Conservation (phyloP, 2,329 filamentous ascomycete genomes). For the Paecilomyces fulvus region DNA sequence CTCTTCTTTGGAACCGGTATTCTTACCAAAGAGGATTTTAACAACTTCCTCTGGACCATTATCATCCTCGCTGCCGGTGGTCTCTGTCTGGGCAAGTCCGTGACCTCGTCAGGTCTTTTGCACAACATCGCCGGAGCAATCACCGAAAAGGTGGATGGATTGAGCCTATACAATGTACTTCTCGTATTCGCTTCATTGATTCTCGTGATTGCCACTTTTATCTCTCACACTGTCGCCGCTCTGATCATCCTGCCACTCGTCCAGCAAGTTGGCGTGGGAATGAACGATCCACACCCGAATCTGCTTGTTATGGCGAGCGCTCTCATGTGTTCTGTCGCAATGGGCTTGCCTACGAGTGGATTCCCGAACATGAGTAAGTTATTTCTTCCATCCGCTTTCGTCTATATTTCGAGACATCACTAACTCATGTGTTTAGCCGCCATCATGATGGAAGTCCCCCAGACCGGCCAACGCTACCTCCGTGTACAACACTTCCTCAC, state of each 20-base stretch:
- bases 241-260: slow-evolving; percentile 91
- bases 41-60: slow-evolving; percentile 99
- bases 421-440: slow-evolving; percentile 52
- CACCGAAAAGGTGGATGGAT: slow-evolving; percentile 61
- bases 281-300: slow-evolving; percentile 89
- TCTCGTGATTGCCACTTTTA: slow-evolving; percentile 90
- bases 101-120: slow-evolving; percentile 84
- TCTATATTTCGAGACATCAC: background rate
- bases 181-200: slow-evolving; percentile 80
- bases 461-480: slow-evolving; percentile 84
- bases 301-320: slow-evolving; percentile 90
- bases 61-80: slow-evolving; percentile 96
- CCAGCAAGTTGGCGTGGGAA: slow-evolving; percentile 69
- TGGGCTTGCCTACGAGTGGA: slow-evolving; percentile 90
- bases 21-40: slow-evolving; percentile 97
- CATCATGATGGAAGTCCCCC: slow-evolving; percentile 97
- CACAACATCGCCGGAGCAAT: slow-evolving; percentile 79
- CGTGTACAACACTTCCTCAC: slow-evolving; percentile 91
- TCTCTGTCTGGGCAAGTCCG: slow-evolving; percentile 83
- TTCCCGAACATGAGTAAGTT: slow-evolving; percentile 99
- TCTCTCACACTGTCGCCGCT: slow-evolving; percentile 93
- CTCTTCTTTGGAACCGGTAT: slow-evolving; percentile 96
- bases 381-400: slow-evolving; percentile 2
- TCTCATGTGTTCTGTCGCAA: slow-evolving; percentile 94
- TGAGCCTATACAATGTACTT: slow-evolving; percentile 78